phyloP scores from a whole-genome alignment of 495 filamentous ascomycete species.

The Amphirosellinia nigrospora region DNA sequence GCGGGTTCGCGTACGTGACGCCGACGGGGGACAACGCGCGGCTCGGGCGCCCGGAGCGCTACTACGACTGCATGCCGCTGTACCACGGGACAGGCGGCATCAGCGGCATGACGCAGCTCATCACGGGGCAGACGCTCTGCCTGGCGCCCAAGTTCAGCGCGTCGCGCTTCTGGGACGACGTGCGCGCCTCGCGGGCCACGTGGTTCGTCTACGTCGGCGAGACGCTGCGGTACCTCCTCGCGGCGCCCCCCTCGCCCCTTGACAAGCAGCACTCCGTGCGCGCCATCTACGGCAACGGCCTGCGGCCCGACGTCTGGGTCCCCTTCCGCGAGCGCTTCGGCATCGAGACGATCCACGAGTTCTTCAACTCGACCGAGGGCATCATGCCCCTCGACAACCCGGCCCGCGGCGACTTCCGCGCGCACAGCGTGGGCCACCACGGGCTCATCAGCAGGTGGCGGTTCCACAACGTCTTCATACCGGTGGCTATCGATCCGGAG shows the following conservation, averaged over 20 bases:
- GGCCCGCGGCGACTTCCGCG: constrained; percentile 64
- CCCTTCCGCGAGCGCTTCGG: constrained; percentile 69
- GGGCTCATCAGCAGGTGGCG: constrained; percentile 61
- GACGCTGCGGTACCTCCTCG: constrained; percentile 76
- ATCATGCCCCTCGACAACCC: constrained; percentile 64
- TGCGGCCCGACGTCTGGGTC: constrained; percentile 79
- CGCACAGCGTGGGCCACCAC: constrained; percentile 74
- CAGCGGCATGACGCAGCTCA: constrained; percentile 57
- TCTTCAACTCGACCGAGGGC: constrained; percentile 72
- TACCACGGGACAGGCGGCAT: constrained; percentile 80
- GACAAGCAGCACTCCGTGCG: constrained; percentile 71
- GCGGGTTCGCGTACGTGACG: constrained; percentile 36
- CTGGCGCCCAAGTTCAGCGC: constrained; percentile 74
- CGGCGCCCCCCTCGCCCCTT: constrained; percentile 65
- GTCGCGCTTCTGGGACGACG: constrained; percentile 75
- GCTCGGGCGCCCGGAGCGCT: constrained; percentile 54
- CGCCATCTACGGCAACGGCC: constrained; percentile 76
- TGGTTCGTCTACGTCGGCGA: constrained; percentile 86
- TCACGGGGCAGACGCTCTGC: constrained; percentile 66
- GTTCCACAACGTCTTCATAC: constrained; percentile 61
- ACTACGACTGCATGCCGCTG: constrained; percentile 81
- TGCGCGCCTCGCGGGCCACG: constrained; percentile 70
- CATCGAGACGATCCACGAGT: constrained; percentile 64
- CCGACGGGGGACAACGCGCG: constrained; percentile 24
- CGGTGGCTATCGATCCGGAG: constrained; percentile 71